A percentile compares a stretch with the other conserved stretches of the same genome.
Evolutionary conservation across 2,329 filamentous ascomycete genomes (phyloP).

Genomic region (Anthostomella pinea): DNA sequence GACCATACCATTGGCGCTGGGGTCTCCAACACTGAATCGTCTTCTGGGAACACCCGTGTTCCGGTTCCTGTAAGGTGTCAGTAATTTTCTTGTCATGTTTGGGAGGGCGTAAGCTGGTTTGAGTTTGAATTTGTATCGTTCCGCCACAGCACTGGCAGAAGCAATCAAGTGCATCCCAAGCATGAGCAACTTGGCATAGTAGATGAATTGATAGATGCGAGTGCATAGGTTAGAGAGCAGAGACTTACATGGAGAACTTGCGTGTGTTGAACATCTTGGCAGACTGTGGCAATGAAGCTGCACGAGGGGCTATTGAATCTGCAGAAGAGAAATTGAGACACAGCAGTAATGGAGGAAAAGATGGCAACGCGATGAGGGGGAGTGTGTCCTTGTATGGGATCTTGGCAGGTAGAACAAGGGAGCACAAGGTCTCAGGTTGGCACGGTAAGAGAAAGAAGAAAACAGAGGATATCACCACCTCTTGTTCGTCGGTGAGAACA

Average conservation of each 20-base stretch:
- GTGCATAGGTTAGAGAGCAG: too few species aligned
- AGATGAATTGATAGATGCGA: too few species aligned
- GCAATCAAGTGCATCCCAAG: too few species aligned
- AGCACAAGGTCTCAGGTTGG: background rate
- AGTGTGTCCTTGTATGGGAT: background rate
- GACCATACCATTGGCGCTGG: slow-evolving; percentile 52
- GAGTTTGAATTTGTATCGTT: too few species aligned
- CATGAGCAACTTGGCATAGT: too few species aligned
- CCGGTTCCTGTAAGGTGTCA: slow-evolving; percentile 43
- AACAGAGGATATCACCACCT: slow-evolving; percentile 9
- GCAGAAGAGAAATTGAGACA: too few species aligned
- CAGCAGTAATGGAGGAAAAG: background rate
- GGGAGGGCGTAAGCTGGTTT: too few species aligned
- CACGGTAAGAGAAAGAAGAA: slow-evolving; percentile 1
- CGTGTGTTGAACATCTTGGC: slow-evolving; percentile 51
- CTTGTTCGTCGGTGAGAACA: slow-evolving; percentile 10
- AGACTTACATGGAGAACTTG: slow-evolving; percentile 57
- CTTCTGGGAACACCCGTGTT: slow-evolving; percentile 61
- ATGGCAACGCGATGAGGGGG: background rate
- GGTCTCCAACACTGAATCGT: slow-evolving; percentile 58
- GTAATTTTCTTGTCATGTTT: too few species aligned
- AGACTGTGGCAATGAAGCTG: slow-evolving; percentile 11
- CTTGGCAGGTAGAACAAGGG: slow-evolving; percentile 1
- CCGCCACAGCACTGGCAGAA: too few species aligned
- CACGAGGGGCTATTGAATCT: too few species aligned